phyloP scores from a whole-genome alignment of 148 eudicot genomes.

The Chenopodium suecicum region DNA sequence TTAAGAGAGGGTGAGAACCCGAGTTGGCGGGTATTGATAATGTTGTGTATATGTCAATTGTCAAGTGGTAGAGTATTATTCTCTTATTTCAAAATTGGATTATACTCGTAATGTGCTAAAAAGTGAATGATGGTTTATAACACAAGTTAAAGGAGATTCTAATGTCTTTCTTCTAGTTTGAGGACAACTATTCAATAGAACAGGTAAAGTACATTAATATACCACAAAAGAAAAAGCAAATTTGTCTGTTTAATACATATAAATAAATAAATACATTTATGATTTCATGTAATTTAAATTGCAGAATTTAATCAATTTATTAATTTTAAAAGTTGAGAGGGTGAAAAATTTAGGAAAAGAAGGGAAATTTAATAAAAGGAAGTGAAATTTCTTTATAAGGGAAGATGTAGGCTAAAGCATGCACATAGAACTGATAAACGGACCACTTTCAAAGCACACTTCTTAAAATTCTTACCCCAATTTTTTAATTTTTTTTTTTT shows the following conservation, averaged over 20 bases:
- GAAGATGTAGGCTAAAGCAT: slow-evolving; percentile 35
- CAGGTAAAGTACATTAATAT: slow-evolving; percentile 17
- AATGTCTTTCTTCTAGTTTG: slow-evolving; percentile 20
- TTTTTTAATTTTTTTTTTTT: not conserved
- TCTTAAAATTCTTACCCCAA: not conserved
- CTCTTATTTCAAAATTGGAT: not conserved
- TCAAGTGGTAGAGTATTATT: not conserved
- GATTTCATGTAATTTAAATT: not conserved
- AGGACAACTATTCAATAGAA: slow-evolving; percentile 25
- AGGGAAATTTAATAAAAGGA: slow-evolving; percentile 5
- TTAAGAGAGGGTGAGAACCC: too few relatives aligned
- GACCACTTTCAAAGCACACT: slow-evolving; percentile 48
- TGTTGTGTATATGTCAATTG: not conserved
- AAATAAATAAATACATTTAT: not conserved
- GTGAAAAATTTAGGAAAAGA: not conserved
- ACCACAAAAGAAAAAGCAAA: slow-evolving; percentile 6
- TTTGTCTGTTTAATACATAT: slow-evolving; percentile 7
- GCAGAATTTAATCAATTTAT: too few relatives aligned
- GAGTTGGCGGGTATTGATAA: not conserved
- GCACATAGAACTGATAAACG: slow-evolving; percentile 34
- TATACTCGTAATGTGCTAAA: not conserved
- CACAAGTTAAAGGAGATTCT: slow-evolving; percentile 39
- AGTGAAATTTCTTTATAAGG: not conserved
- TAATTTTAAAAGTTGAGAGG: not conserved
- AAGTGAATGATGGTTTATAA: slow-evolving; percentile 15